Evolutionary conservation across 2,329 filamentous ascomycete genomes (phyloP).

Genomic region (Aspergillus fumigatiaffinis): DNA sequence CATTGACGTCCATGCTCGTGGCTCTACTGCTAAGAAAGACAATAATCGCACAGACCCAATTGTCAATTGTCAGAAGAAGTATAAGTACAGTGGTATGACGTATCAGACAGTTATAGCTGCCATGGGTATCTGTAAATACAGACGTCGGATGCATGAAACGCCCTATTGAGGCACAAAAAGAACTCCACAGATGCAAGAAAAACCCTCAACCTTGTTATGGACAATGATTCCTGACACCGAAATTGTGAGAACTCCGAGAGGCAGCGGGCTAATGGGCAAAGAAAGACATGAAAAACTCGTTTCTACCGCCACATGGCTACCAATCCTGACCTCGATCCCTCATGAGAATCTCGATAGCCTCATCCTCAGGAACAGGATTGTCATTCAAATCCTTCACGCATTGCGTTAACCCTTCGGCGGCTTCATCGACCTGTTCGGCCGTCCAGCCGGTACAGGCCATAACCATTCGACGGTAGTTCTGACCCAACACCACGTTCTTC

Average conservation of each 20-base stretch:
- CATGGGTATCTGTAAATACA: conserved; percentile 5
- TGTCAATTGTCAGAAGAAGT: background rate
- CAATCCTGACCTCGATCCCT: conserved; percentile 43
- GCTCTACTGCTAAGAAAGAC: background rate
- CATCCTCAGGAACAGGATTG: conserved; percentile 42
- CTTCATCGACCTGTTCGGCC: conserved; percentile 73
- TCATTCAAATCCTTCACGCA: conserved; percentile 80
- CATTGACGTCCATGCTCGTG: background rate
- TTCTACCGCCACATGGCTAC: conserved; percentile 18
- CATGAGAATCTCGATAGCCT: conserved; percentile 44
- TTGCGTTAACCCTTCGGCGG: conserved; percentile 73
- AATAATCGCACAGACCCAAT: background rate
- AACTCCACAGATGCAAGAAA: background rate
- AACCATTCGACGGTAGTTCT: conserved; percentile 84
- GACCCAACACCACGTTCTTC: conserved; percentile 76
- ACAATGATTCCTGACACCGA: background rate
- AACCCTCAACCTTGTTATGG: background rate
- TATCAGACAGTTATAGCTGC: background rate
- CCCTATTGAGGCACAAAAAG: background rate
- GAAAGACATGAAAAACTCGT: background rate
- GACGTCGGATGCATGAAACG: background rate
- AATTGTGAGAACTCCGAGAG: background rate
- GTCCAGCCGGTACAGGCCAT: conserved; percentile 77
- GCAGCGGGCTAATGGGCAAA: background rate
- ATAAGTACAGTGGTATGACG: background rate